These are phyloP conservation scores for Ophiostoma ulmi DNA, from an alignment of 2,329 filamentous ascomycete genomes.

Conservation along the genomic window DNA sequence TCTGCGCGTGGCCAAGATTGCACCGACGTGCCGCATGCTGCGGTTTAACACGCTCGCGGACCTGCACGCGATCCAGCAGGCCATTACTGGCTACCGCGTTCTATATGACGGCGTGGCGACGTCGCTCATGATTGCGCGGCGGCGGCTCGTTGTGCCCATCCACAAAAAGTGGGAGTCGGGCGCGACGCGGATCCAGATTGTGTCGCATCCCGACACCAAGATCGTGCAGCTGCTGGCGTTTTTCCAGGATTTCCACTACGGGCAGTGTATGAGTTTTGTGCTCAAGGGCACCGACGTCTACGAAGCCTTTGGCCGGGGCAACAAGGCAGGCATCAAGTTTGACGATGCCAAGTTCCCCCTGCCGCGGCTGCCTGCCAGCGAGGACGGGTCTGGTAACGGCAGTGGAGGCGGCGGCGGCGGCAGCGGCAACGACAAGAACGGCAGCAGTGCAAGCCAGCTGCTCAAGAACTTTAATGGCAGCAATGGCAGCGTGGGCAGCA, in stretches of 20 bases:
- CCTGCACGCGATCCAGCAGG: slow-evolving; percentile 72
- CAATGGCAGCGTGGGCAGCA: slow-evolving; percentile 18
- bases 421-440: slow-evolving; percentile 46
- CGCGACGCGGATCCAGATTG: slow-evolving; percentile 73
- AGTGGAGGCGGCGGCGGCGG: not conserved
- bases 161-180: slow-evolving; percentile 91
- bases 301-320: slow-evolving; percentile 62
- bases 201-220: slow-evolving; percentile 63
- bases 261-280: slow-evolving; percentile 82
- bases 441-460: not conserved
- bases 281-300: slow-evolving; percentile 80
- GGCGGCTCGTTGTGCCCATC: slow-evolving; percentile 84
- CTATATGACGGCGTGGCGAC: slow-evolving; percentile 67
- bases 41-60: slow-evolving; percentile 62
- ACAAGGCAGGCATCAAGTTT: slow-evolving; percentile 69
- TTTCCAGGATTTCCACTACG: slow-evolving; percentile 81
- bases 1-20: slow-evolving; percentile 52
- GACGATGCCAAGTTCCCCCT: slow-evolving; percentile 88
- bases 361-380: slow-evolving; percentile 55
- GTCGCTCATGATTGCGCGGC: slow-evolving; percentile 74
- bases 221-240: slow-evolving; percentile 76
- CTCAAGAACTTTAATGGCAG: slow-evolving; percentile 40
- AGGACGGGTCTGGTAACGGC: slow-evolving; percentile 28
- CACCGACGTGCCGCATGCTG: slow-evolving; percentile 65
- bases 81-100: slow-evolving; percentile 74